Evolutionary conservation across 331 rosid genomes (phyloP).

Genomic region (Rosa hybrid): DNA sequence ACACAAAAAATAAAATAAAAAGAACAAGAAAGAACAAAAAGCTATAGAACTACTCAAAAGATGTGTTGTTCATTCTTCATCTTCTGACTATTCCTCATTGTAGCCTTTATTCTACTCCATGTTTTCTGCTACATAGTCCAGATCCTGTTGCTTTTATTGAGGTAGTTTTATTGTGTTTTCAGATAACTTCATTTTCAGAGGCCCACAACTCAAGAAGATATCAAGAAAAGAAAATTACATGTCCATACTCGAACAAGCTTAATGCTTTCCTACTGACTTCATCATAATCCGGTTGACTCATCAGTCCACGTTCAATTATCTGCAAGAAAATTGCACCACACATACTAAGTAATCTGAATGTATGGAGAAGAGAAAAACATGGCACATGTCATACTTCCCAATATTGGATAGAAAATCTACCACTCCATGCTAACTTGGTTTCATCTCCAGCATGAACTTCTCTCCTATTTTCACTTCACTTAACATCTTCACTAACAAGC

Average conservation of each 20-base stretch:
- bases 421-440: not conserved
- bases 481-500: not conserved
- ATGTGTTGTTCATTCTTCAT: not conserved
- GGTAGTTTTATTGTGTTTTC: not conserved
- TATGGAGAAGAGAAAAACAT: not conserved
- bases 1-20: not conserved
- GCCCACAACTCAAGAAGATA: not conserved
- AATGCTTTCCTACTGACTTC: conserved; percentile 83
- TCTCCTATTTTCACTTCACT: not conserved
- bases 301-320: conserved; percentile 70
- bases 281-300: conserved; percentile 75
- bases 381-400: not conserved
- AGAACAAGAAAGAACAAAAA: not conserved
- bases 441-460: not conserved
- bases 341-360: not conserved
- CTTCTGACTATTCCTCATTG: not conserved
- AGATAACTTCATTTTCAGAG: not conserved
- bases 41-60: not conserved
- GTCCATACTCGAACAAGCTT: conserved; percentile 80
- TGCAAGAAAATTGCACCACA: conserved; percentile 39
- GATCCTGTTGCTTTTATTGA: not conserved
- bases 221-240: conserved; percentile 47
- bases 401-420: not conserved
- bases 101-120: not conserved
- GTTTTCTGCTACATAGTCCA: not conserved